Base-by-base conservation (phyloP, 768 basidiomycete species). In the Russula emetica region DNA sequence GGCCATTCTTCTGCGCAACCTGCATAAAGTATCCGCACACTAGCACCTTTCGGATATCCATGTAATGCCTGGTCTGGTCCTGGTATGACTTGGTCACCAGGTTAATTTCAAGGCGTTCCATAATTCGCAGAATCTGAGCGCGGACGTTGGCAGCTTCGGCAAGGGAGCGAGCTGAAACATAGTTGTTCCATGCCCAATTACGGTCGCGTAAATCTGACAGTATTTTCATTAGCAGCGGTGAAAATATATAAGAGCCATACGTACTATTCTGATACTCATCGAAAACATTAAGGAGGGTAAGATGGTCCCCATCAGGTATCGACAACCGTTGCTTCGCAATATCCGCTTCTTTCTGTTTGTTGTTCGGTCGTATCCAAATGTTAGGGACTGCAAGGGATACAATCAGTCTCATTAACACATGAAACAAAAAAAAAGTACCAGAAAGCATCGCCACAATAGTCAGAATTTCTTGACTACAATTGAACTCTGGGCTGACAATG, bases 21-120 rank as follows among this genome's bases (percentile, higher is more conserved):
- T 98, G 96, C 96, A 96, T 98, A 77, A 97, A 99, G 82, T 91
- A 99, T 2, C 95, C 97, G 69, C 88, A 90, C 5, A 91, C 88
- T 24, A 98, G 80, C 0, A 88, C 88, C 74, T 87, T 86, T 28
- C 92, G 84, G 62, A 98, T 86, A 68, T 87, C 87, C 60, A 77
- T 67, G 73, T 84, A 88, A 66, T 88, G 82, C 72, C 38, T 49
- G 1, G 62, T 56, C 45, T 55, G 62, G 30, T 87, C 90, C 70
- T 79, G 81, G 68, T 94, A 88, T 28, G 73, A 74, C 2, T 83
- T 79, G 10, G 87, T 86, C 28, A 93, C 74, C 24, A 94, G 72
- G 32, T 90, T 87, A 36, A 96, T 77, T 62, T 94, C 92, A 71
- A 82, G 90, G 36, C 86, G 86, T 75, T 97, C 93, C 97, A 99